These are phyloP conservation scores for Solioccasus polychromus DNA, from an alignment of 768 basidiomycete genomes.

Conservation along the genomic window DNA sequence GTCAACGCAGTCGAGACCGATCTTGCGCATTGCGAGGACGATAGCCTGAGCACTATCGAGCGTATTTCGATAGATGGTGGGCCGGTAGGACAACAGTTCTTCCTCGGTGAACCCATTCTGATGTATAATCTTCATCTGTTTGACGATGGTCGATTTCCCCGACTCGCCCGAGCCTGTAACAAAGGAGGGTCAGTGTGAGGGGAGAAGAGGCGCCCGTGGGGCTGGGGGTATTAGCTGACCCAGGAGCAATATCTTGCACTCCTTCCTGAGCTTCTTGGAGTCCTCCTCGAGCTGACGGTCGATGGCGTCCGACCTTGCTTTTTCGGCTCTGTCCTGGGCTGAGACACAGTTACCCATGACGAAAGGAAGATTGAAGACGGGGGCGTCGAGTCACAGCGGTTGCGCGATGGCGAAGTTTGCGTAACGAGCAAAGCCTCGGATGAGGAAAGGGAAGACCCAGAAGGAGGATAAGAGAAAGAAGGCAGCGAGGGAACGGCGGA, in stretches of 20 bases:
- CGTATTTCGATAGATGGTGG: conserved; percentile 82
- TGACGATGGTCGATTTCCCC: conserved; percentile 94
- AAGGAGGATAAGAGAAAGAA: not conserved
- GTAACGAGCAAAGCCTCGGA: no score
- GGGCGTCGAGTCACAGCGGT: not conserved
- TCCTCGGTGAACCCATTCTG: conserved; percentile 82
- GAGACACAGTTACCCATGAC: conserved; percentile 71
- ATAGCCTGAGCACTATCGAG: conserved; percentile 87
- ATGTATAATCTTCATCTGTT: conserved; percentile 99
- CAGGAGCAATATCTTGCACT: conserved; percentile 91
- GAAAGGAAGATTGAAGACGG: not conserved
- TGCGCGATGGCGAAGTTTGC: not conserved
- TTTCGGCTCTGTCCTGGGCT: conserved; percentile 51
- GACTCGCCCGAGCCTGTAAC: conserved; percentile 88
- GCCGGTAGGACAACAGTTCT: conserved; percentile 74
- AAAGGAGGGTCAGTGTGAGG: not conserved
- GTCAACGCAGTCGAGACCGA: conserved; percentile 73
- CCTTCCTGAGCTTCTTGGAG: conserved; percentile 72
- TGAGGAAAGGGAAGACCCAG: no score
- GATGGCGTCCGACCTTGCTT: conserved; percentile 67
- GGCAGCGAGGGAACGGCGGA: conserved; percentile 9
- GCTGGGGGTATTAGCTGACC: conserved; percentile 47
- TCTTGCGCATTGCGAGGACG: conserved; percentile 81
- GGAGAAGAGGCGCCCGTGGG: conserved; percentile 9
- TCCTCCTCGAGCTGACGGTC: conserved; percentile 88